A percentile compares a stretch with the other conserved stretches of the same genome.
Evolutionary conservation across 148 eudicot species (phyloP).

Genomic region (Fagopyrum homotropicum): DNA sequence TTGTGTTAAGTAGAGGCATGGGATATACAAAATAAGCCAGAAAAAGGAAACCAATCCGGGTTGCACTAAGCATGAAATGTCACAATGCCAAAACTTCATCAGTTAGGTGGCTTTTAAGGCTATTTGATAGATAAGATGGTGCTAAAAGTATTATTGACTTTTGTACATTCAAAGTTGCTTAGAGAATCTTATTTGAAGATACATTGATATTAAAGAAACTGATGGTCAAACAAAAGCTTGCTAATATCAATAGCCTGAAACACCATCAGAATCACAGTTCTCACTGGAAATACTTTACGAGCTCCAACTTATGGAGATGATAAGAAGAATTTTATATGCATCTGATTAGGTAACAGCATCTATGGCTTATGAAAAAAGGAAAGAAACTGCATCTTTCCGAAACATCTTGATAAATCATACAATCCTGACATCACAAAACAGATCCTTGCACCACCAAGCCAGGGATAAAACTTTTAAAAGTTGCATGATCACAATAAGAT

Average conservation of each 20-base stretch:
- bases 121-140: background rate
- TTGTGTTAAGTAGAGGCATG: no score
- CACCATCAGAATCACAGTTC: background rate
- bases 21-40: no score
- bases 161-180: background rate
- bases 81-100: background rate
- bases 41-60: no score
- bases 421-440: background rate
- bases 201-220: background rate
- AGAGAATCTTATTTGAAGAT: background rate
- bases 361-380: background rate
- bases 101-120: background rate
- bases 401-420: background rate
- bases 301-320: background rate
- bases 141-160: background rate
- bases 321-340: background rate
- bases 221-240: background rate
- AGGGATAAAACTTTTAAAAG: background rate
- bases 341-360: background rate
- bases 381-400: background rate
- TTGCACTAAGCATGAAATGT: background rate
- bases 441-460: background rate
- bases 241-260: background rate
- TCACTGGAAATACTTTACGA: background rate
- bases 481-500: background rate